Percentiles rank a stretch among this genome's conserved stretches.
phyloP scores from a whole-genome alignment of 305 asterid species.

The Caryopteris hybrid region DNA sequence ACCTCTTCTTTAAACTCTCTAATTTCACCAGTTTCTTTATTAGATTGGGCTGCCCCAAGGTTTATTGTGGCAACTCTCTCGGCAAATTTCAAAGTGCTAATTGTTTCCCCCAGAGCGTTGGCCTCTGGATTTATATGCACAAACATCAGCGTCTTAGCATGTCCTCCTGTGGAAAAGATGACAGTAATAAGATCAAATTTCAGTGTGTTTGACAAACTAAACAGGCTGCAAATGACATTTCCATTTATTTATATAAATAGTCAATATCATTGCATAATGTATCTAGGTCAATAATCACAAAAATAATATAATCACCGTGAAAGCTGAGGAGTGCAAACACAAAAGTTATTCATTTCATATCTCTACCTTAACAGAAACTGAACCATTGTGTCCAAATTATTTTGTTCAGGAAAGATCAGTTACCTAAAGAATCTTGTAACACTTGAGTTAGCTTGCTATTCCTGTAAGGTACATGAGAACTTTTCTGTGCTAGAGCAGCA shows the following conservation, averaged over 20 bases:
- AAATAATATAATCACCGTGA: not conserved
- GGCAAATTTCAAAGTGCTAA: slow-evolving; percentile 91
- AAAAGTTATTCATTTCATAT: not conserved
- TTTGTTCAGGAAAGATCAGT: not conserved
- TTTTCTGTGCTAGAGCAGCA: slow-evolving; percentile 90
- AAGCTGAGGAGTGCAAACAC: not conserved
- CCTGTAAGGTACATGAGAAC: slow-evolving; percentile 81
- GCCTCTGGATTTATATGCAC: slow-evolving; percentile 88
- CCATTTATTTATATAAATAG: not conserved
- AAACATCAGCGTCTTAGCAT: slow-evolving; percentile 93
- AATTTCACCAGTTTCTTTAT: slow-evolving; percentile 75
- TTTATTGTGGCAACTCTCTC: slow-evolving; percentile 84
- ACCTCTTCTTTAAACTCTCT: slow-evolving; percentile 87
- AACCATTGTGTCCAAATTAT: not conserved
- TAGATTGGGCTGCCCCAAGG: slow-evolving; percentile 81
- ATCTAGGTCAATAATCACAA: not conserved
- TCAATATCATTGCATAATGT: not conserved
- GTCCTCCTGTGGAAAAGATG: slow-evolving; percentile 54
- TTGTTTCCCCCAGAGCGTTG: slow-evolving; percentile 77
- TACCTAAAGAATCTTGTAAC: slow-evolving; percentile 89
- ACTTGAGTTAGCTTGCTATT: slow-evolving; percentile 98
- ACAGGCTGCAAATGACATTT: not conserved
- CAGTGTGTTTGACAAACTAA: not conserved
- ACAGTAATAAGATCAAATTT: slow-evolving; percentile 6
- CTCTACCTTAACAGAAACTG: slow-evolving; percentile 1